Conservation (phyloP, 257 asterid genomes). For the Solanum verrucosum region DNA sequence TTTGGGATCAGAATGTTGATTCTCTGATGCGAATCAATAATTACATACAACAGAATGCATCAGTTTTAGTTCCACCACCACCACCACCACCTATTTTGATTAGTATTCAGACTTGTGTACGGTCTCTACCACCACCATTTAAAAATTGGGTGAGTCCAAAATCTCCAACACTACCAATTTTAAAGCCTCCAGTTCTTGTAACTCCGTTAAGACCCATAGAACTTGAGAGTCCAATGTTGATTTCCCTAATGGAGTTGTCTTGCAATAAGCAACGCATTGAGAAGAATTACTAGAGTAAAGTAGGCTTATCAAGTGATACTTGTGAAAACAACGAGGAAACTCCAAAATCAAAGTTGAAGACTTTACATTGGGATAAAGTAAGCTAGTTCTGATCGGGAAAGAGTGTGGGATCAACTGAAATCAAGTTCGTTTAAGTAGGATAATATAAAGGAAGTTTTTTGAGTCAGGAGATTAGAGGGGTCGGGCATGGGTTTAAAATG, state of each 20-base stretch:
- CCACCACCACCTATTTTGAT: slow-evolving; percentile 20
- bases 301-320: slow-evolving; percentile 9
- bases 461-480: too few species aligned
- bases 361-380: slow-evolving; percentile 97
- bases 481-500: too few species aligned
- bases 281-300: slow-evolving; percentile 14
- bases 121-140: slow-evolving; percentile 13
- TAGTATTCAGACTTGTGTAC: background rate
- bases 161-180: background rate
- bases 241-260: slow-evolving; percentile 56
- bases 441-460: background rate
- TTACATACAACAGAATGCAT: slow-evolving; percentile 1
- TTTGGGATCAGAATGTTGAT: slow-evolving; percentile 20
- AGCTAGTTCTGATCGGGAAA: slow-evolving; percentile 85
- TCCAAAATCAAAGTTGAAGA: slow-evolving; percentile 78
- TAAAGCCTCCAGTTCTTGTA: slow-evolving; percentile 32
- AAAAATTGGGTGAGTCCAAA: too few species aligned
- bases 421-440: slow-evolving; percentile 82
- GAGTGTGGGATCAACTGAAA: slow-evolving; percentile 96
- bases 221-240: slow-evolving; percentile 21
- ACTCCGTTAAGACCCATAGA: slow-evolving; percentile 38
- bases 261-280: slow-evolving; percentile 16
- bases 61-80: slow-evolving; percentile 16
- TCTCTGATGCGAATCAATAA: slow-evolving; percentile 6
- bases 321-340: slow-evolving; percentile 28